phyloP scores from a whole-genome alignment of 2,329 filamentous ascomycete genomes.

The Mariannaea sp. region DNA sequence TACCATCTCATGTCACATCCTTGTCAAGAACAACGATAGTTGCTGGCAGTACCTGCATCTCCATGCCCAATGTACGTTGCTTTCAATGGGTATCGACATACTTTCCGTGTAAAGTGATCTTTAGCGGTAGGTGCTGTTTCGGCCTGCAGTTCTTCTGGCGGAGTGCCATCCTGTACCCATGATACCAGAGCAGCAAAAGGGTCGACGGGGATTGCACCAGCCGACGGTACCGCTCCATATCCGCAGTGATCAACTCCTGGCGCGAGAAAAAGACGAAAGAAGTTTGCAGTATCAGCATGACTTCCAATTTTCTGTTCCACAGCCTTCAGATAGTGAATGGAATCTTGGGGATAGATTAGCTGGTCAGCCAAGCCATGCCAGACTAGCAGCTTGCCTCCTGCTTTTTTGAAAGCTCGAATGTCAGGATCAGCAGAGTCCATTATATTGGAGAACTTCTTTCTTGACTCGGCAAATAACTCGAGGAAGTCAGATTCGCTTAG shows the following conservation, averaged over 20 bases:
- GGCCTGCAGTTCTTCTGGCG: not conserved
- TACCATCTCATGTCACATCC: too few relatives aligned
- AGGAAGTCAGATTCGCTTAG: constrained; percentile 2
- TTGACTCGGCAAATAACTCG: not conserved
- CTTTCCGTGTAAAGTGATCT: constrained; percentile 3
- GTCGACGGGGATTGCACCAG: constrained; percentile 3
- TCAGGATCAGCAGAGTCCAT: constrained; percentile 37
- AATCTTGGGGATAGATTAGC: constrained; percentile 1
- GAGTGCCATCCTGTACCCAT: constrained; percentile 16
- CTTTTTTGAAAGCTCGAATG: constrained; percentile 35
- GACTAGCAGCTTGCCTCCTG: constrained; percentile 48
- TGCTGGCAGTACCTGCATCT: not conserved
- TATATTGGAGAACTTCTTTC: constrained; percentile 1
- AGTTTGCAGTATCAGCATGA: not conserved
- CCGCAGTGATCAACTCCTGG: constrained; percentile 16
- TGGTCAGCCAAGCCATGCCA: constrained; percentile 43
- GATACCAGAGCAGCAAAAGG: constrained; percentile 5
- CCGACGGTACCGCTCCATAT: too few relatives aligned
- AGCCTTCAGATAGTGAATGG: not conserved
- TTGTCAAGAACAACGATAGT: too few relatives aligned
- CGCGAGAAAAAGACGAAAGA: constrained; percentile 10
- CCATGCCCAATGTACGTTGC: constrained; percentile 1
- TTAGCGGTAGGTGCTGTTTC: not conserved
- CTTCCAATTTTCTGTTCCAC: not conserved
- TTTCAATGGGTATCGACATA: constrained; percentile 8